Percentiles rank a stretch among this genome's conserved stretches.
These are phyloP conservation scores for Myriosclerotinia curreyana DNA, from an alignment of 2,329 filamentous ascomycete species.

Conservation along the genomic window DNA sequence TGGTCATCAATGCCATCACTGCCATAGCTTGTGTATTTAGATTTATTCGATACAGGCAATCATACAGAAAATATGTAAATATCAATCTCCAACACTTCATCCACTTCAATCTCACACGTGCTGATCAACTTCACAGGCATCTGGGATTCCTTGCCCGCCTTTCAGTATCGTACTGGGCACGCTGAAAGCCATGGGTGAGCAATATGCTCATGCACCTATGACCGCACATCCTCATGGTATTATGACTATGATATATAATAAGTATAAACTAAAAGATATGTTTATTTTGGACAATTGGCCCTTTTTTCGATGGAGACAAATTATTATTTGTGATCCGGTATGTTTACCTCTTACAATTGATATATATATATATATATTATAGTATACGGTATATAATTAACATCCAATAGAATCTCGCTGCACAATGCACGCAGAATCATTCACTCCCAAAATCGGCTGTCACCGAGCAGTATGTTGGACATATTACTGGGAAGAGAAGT, in stretches of 20 bases:
- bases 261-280: slow-evolving; percentile 13
- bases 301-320: slow-evolving; percentile 18
- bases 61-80: slow-evolving; percentile 12
- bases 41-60: slow-evolving; percentile 11
- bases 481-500: slow-evolving; percentile 24
- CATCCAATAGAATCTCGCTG: slow-evolving; percentile 10
- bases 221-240: slow-evolving; percentile 19
- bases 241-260: slow-evolving; percentile 21
- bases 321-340: slow-evolving; percentile 20
- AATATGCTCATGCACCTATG: slow-evolving; percentile 15
- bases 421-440: slow-evolving; percentile 20
- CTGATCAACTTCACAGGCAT: slow-evolving; percentile 5
- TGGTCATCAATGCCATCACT: not conserved
- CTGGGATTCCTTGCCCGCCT: slow-evolving; percentile 15
- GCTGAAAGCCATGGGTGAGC: slow-evolving; percentile 8
- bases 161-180: slow-evolving; percentile 18
- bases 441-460: slow-evolving; percentile 10
- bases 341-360: not conserved
- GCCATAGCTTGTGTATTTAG: not conserved
- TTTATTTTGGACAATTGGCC: slow-evolving; percentile 22
- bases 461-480: not conserved
- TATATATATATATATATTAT: no score
- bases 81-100: not conserved
- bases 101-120: not conserved
- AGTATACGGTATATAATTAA: not conserved